Base-by-base conservation (phyloP, 2,329 filamentous ascomycete species). In the Mariannaea sp. region DNA sequence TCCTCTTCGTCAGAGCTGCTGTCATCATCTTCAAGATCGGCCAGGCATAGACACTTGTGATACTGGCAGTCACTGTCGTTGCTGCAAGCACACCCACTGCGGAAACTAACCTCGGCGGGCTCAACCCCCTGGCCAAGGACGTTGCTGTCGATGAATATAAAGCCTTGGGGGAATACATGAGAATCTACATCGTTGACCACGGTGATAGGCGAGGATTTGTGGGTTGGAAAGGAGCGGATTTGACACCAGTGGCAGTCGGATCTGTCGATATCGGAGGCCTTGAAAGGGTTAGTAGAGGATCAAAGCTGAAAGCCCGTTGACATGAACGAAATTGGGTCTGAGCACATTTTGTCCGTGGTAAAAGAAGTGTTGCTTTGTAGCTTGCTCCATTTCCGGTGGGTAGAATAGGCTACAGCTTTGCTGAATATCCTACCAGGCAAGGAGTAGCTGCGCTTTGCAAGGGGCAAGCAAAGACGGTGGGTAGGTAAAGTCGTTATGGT, bases 61-160 rank as follows among this genome's bases (percentile, higher is more conserved):
- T 85, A 89, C 66, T 88, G 85, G 66, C 90, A 92, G 3, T 84
- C 80, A 63, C 80, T 77, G 43, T 83, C 77, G 2, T 81, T 73
- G 1, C 65, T 70, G 65, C 90, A 95, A 40, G 80, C 73, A 67
- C 90, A 95, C 3, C 90, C 90, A 49, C 78, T 80, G 57, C 85
- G 81, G 49, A 90, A 88, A 22, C 79, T 86, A 41, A 76, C 74
- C 55, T 82, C 81, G 4, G 81, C 81, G 10, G 79, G 76, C 36
- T 80, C 69, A 0, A 93, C 86, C 16, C 83, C 87, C 1, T 78
- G 62, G 3, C 80, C 73, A 1, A 89, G 75, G 4, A 87, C 74
- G 8, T 84, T 85, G 1, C 79, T 71, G 6, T 85, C 75, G 47
- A 92, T 86, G 68, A 92, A 93, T 0, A 77, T 76, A 62, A 94